Evolutionary conservation across 75 land plant genomes (phyloP), one percentile per base, ranked within the genome.

Genomic region (Picea glauca): DNA sequence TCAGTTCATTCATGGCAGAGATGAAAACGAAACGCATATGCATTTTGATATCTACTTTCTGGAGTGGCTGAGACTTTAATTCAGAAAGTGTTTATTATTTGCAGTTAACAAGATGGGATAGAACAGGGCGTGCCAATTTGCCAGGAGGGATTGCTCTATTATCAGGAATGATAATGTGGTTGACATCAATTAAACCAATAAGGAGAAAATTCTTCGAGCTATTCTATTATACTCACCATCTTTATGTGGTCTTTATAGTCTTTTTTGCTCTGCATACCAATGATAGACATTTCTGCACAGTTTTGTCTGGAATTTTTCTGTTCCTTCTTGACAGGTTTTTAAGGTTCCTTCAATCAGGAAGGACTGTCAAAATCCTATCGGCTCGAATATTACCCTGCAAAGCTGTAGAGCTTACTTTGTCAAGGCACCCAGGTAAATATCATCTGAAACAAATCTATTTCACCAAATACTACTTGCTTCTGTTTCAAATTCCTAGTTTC

Each of bases 221-320:
- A 35, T 95, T 95, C 86, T 95, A 84, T 78, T 87, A 62, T 59
- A 85, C 88, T 20, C 98, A 95, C 80, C 98, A 95, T 67, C 84
- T 95, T 4, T 95, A 95, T 81, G 31, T 85, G 11, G 68, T 91
- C 56, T 95, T 91, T 81, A 70, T 89, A 9, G 77, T 84, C 1
- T 95, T 93, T 84, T 87, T 91, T 77, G 61, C 83, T 60, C 78
- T 89, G 62, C 98, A 95, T 80, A 81, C 68, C 30, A 94, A 87
- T 59, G 92, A 87, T 18, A 56, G 84, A 8, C 92, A 89, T 64
- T 90, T 91, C 62, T 87, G 80, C 78, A 72, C 79, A 80, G 78
- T 90, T n/a, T 77, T 88, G 15, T 35, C 81, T 26, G 90, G 90
- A 5, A 73, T 93, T 58, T 82, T 93, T 46, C 92, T 93, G 77